Conservation (phyloP, 306 rosid genomes). For the Vigna mungo region DNA sequence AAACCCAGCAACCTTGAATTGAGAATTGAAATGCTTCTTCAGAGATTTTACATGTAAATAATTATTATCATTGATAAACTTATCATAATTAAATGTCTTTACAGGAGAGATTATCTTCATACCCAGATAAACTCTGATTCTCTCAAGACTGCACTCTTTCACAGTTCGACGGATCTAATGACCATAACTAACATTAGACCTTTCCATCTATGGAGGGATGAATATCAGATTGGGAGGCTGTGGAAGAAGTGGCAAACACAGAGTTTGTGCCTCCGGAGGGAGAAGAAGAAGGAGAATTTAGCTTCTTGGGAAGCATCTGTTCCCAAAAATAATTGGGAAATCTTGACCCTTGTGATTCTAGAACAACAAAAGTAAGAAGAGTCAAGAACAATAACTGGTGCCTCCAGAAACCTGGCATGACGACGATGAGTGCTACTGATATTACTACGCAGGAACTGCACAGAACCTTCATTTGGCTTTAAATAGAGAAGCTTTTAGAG, state of each 20-base stretch:
- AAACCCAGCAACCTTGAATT: conserved; percentile 14
- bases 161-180: conserved; percentile 23
- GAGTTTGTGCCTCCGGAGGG: conserved; percentile 86
- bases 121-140: conserved; percentile 29
- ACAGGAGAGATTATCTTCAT: conserved; percentile 49
- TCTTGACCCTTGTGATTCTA: conserved; percentile 71
- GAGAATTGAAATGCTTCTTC: conserved; percentile 36
- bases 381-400: conserved; percentile 60
- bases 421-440: conserved; percentile 35
- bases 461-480: conserved; percentile 39
- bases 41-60: conserved; percentile 21
- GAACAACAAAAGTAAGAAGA: conserved; percentile 55
- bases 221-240: conserved; percentile 45
- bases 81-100: conserved; percentile 49
- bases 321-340: conserved; percentile 63
- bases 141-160: conserved; percentile 39
- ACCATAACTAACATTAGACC: conserved; percentile 48
- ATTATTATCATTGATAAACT: conserved; percentile 35
- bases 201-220: conserved; percentile 64
- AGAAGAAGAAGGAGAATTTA: conserved; percentile 81
- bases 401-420: conserved; percentile 68
- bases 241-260: conserved; percentile 50
- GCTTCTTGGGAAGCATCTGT: conserved; percentile 95
- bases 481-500: conserved; percentile 60
- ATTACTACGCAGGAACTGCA: not conserved